Conservation (phyloP, 345 rosid genomes). For the Durio zibethinus region DNA sequence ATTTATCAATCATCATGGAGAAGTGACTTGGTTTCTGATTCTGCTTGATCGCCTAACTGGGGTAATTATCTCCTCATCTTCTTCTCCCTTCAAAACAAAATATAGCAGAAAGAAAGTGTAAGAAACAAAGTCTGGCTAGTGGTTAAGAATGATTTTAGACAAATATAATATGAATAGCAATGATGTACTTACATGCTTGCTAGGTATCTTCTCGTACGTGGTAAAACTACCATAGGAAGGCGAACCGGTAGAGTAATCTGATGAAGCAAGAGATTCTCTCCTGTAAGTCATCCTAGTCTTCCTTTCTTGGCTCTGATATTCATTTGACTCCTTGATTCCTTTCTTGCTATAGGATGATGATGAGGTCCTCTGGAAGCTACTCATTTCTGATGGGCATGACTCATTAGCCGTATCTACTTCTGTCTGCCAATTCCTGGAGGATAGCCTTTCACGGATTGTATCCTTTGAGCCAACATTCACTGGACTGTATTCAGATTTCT, state of each 20-base stretch:
- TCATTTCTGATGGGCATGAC: conserved; percentile 55
- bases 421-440: conserved; percentile 31
- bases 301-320: conserved; percentile 47
- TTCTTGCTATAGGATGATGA: conserved; percentile 19
- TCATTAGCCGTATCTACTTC: conserved; percentile 41
- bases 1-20: conserved; percentile 36
- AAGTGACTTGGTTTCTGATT: conserved; percentile 48
- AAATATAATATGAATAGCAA: not conserved
- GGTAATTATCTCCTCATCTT: conserved; percentile 56
- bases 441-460: conserved; percentile 20
- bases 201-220: conserved; percentile 58
- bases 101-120: not conserved
- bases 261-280: conserved; percentile 67
- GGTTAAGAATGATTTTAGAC: not conserved
- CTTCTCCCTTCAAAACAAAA: conserved; percentile 48
- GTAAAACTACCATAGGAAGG: conserved; percentile 80
- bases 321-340: conserved; percentile 24
- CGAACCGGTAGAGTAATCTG: conserved; percentile 53
- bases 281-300: conserved; percentile 34
- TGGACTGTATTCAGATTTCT: conserved; percentile 29
- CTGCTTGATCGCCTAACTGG: conserved; percentile 91
- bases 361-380: conserved; percentile 46
- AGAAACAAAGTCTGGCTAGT: conserved; percentile 4
- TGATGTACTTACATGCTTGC: conserved; percentile 51
- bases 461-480: conserved; percentile 19